Evolutionary conservation across 1,284 basidiomycete species (phyloP).

Genomic region (Leccinum laetum): DNA sequence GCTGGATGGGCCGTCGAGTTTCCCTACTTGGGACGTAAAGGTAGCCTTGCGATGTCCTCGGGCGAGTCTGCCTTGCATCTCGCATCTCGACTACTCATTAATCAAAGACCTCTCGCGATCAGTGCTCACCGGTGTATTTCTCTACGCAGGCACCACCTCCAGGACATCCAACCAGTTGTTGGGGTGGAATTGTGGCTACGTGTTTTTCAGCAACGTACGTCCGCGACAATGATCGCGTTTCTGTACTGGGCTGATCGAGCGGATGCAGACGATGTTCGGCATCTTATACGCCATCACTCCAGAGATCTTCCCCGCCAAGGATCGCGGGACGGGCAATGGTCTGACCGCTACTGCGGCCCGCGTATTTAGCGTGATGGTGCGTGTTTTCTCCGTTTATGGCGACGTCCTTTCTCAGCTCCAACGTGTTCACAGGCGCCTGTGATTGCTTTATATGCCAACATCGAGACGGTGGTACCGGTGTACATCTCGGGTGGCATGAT

Average conservation of each 20-base stretch:
- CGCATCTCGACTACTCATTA: no score
- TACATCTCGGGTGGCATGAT: constrained; percentile 77
- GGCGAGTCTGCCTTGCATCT: constrained; percentile 30
- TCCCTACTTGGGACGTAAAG: constrained; percentile 59
- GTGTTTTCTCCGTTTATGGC: constrained; percentile 1
- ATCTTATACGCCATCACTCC: constrained; percentile 67
- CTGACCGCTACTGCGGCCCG: constrained; percentile 60
- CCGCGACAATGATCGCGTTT: neutral
- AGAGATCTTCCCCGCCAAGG: constrained; percentile 71
- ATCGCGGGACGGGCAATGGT: constrained; percentile 74
- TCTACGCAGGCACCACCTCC: constrained; percentile 69
- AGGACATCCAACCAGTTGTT: constrained; percentile 61
- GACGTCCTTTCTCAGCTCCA: neutral
- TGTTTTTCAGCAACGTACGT: constrained; percentile 56
- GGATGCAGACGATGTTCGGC: constrained; percentile 65
- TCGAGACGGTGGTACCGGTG: constrained; percentile 69
- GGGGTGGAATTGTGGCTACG: constrained; percentile 75
- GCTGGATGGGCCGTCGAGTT: constrained; percentile 66
- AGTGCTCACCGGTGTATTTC: constrained; percentile 68
- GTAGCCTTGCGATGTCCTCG: constrained; percentile 59
- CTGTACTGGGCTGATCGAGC: neutral
- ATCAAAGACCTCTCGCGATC: constrained; percentile 34
- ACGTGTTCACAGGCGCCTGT: constrained; percentile 55
- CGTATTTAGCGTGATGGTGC: constrained; percentile 64
- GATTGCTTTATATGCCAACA: constrained; percentile 69